Conservation (phyloP, 163 green algal species). For the Scenedesmus sp. region DNA sequence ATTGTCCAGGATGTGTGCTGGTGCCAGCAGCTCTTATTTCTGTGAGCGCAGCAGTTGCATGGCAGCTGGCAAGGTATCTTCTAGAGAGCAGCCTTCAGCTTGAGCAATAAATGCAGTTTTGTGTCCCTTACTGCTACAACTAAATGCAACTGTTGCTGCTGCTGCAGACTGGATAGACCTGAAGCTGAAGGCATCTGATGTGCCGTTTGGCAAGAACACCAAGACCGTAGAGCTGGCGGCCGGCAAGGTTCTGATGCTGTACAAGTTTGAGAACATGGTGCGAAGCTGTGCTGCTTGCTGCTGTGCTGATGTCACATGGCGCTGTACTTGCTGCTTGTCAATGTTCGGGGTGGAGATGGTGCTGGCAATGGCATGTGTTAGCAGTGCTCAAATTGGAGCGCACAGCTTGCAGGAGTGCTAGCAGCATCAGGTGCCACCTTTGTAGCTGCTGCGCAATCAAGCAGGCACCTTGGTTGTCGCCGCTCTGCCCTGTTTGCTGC, state of each 20-base stretch:
- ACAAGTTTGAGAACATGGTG: conserved; percentile 45
- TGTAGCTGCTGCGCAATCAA: no score
- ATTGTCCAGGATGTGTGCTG: not conserved
- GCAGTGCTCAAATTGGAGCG: not conserved
- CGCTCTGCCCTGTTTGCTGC: no score
- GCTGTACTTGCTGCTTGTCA: not conserved
- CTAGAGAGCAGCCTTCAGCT: not conserved
- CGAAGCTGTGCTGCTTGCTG: not conserved
- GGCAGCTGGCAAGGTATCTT: not conserved
- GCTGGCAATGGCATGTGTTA: not conserved
- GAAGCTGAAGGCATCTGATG: conserved; percentile 12
- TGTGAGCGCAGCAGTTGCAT: not conserved
- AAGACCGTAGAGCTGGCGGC: conserved; percentile 33
- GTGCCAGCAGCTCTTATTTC: not conserved
- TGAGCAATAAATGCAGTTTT: not conserved
- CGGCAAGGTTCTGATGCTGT: conserved; percentile 36
- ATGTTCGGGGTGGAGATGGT: not conserved
- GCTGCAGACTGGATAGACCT: conserved; percentile 42
- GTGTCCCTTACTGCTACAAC: not conserved
- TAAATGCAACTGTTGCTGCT: not conserved
- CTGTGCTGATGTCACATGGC: not conserved
- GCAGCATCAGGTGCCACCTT: no score
- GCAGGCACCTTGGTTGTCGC: no score
- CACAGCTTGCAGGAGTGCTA: no score
- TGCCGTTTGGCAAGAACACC: conserved; percentile 35